Evolutionary conservation across 352 stramenopile genomes (phyloP), one percentile per base, ranked within the genome.

Genomic region (Globisporangium orthogonon): DNA sequence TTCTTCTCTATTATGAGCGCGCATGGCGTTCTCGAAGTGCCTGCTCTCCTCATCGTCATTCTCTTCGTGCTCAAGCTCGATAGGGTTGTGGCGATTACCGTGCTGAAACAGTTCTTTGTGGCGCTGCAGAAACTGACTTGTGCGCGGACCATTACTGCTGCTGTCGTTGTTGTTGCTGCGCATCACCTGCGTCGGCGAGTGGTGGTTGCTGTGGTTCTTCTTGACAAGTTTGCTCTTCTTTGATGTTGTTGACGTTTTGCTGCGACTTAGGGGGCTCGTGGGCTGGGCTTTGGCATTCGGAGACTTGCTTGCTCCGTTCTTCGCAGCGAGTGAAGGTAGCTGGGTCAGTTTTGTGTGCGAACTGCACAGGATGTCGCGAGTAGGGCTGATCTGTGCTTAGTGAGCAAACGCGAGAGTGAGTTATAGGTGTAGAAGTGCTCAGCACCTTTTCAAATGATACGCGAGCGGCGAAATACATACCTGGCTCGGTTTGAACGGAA

Each of bases 401-500:
- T 37, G 33, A 37, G 33, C 9, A 9, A 37, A 9, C 4, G 33
- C 4, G 33, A 37, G 33, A 37, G 33, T 9, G 33, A 37, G 33
- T 9, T 5, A 37, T 23, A 23, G 23, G 23, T 23, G 23, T 23
- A 23, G 23, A 23, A 23, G 23, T 23, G 23, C 23, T 23, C 23
- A 23, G 23, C 1, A 23, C 23, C 23, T 23, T 23, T 23, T 23
- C 23, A 23, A 23, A 23, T 23, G 23, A 23, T 23, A 23, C 23
- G 23, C 23, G 23, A 23, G 23, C 23, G 23, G 23, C 23, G 23
- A 23, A 23, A 23, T 23, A 11, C 35, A 53, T n/a, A 87, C 71
- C 52, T 86, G 67, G 50, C 74, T 86, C 30, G 69, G 63, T 39
- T 61, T 75, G 57, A 80, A 88, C n/a, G 78, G 73, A 33, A 88